Base-by-base conservation (phyloP, 2,329 filamentous ascomycete species). In the Aspergillus vadensis region DNA sequence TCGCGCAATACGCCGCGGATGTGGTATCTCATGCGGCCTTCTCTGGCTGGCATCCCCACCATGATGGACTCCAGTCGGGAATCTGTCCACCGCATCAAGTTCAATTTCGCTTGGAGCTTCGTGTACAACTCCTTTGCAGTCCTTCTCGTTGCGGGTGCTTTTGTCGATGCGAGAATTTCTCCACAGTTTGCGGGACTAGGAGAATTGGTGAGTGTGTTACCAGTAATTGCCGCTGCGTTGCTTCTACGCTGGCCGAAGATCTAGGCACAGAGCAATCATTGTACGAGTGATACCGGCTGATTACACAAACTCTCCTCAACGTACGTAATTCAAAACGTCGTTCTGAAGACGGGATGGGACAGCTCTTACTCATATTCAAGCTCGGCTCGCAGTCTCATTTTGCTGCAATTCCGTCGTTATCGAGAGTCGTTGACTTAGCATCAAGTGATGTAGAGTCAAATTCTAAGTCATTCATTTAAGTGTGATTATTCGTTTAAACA, bases 161-260 rank as follows among this genome's bases (percentile, higher is more conserved):
- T 90, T 70, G 85, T 88, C 2, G 77, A 79, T 61, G 76, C 81
- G 2, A 78, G 85, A 51, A 86, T 88, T 67, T 82, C 85, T 15
- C 87, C 88, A 0, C 76, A 82, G 63, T 91, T 82, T 79, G 88
- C 88, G 0, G 89, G 88, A 0, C 68, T 92, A 8, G 90, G 90
- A 0, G 90, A 92, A 77, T 71, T 92, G 32, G 88, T 91, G 0
- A 92, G 90, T 67, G 87, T 93, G 0, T 59, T 91, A 70, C 90
- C 90, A 0, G 88, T 92, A 3, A 82, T 91, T 65, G 69, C 79
- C 5, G 82, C 83, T 47, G 87, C 86, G 0, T 76, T 85, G 65
- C 75, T 72, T 55, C 56, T 76, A 65, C 62, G 70, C 10, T 72
- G 70, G 68, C 58, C 66, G 15, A 70, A 63, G 63, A 52, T 65